Evolutionary conservation across 345 rosid species (phyloP).

Genomic region (Mangifera indica): DNA sequence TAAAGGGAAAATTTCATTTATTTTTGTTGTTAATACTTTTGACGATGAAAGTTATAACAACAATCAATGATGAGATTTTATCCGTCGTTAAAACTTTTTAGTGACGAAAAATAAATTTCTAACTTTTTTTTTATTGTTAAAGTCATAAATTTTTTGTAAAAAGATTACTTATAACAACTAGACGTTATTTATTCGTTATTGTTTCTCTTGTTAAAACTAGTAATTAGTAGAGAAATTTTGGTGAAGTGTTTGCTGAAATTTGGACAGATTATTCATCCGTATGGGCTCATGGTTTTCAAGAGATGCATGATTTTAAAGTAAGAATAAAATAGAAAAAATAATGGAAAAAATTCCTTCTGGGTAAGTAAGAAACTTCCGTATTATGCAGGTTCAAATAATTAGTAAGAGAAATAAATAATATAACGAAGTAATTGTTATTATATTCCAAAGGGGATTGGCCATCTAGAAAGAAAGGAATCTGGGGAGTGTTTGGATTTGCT

Average conservation of each 20-base stretch:
- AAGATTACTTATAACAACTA: too few species aligned
- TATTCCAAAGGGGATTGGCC: conserved; percentile 33
- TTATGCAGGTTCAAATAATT: not conserved
- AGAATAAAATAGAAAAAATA: not conserved
- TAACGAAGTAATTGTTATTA: not conserved
- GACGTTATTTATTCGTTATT: too few species aligned
- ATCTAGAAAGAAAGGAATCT: conserved; percentile 66
- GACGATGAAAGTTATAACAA: too few species aligned
- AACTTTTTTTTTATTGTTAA: too few species aligned
- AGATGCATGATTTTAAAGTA: conserved; percentile 6
- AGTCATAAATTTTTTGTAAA: too few species aligned
- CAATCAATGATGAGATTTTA: too few species aligned
- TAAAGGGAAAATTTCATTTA: too few species aligned
- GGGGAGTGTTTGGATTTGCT: conserved; percentile 40
- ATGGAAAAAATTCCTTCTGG: not conserved
- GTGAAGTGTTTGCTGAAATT: conserved; percentile 29
- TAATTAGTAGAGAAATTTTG: conserved; percentile 7
- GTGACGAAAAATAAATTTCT: too few species aligned
- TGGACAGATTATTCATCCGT: conserved; percentile 22
- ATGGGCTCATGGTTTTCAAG: conserved; percentile 6
- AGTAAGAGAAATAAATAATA: not conserved
- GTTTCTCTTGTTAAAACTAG: too few species aligned
- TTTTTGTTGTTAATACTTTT: not conserved
- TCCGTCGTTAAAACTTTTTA: too few species aligned
- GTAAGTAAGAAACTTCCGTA: not conserved